Evolutionary conservation across 2,329 filamentous ascomycete genomes (phyloP).

Genomic region (Capronia americana): DNA sequence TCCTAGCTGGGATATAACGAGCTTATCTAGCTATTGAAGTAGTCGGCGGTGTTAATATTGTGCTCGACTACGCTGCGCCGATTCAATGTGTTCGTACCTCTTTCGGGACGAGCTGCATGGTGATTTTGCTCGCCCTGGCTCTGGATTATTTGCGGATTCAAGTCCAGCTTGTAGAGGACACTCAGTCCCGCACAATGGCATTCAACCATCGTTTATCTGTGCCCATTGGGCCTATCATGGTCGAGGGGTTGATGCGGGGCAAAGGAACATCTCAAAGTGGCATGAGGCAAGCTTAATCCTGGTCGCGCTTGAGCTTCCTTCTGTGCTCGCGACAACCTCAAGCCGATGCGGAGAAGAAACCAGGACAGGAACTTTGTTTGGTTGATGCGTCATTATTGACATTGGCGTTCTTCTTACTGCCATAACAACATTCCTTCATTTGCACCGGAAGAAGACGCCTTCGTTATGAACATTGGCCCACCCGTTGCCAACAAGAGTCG

Average conservation of each 20-base stretch:
- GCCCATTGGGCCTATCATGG: slow-evolving; percentile 28
- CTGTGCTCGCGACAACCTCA: background rate
- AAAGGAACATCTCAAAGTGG: slow-evolving; percentile 23
- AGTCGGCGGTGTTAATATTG: slow-evolving; percentile 12
- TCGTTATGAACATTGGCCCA: slow-evolving; percentile 31
- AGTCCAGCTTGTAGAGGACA: slow-evolving; percentile 2
- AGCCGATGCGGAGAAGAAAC: slow-evolving; percentile 14
- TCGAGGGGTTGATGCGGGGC: slow-evolving; percentile 31
- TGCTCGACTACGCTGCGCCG: background rate
- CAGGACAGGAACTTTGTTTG: slow-evolving; percentile 26
- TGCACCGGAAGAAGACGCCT: slow-evolving; percentile 10
- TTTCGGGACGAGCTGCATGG: slow-evolving; percentile 56
- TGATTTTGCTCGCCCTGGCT: slow-evolving; percentile 8
- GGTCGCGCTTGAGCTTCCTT: slow-evolving; percentile 5
- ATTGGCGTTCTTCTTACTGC: slow-evolving; percentile 2
- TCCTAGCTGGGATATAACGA: slow-evolving; percentile 87
- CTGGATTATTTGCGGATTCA: background rate
- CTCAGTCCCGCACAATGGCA: background rate
- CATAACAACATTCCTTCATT: slow-evolving; percentile 2
- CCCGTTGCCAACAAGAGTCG: slow-evolving; percentile 12
- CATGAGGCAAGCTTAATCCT: slow-evolving; percentile 9
- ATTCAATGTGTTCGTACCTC: slow-evolving; percentile 47
- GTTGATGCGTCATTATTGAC: slow-evolving; percentile 19
- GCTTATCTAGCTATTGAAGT: slow-evolving; percentile 81
- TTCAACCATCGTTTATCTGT: slow-evolving; percentile 21